phyloP scores from a whole-genome alignment of 805 yeast species.

The Alloascoidea hylecoeti region DNA sequence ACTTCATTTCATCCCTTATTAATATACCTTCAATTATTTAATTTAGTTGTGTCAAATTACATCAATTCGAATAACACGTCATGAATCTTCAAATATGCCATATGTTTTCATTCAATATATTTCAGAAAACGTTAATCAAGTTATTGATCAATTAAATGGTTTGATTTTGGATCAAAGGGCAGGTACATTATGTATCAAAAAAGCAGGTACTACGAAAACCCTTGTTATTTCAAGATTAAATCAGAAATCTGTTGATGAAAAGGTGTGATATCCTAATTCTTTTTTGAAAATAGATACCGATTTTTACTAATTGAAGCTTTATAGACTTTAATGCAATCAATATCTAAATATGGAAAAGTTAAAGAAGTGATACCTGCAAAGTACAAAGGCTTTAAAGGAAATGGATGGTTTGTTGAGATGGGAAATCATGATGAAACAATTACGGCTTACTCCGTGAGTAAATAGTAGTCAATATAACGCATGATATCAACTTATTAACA shows the following conservation, averaged over 20 bases:
- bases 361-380: slow-evolving; percentile 36
- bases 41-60: slow-evolving; percentile 52
- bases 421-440: slow-evolving; percentile 81
- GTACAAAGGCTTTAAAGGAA: slow-evolving; percentile 8
- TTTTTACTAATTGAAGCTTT: slow-evolving; percentile 10
- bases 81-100: slow-evolving; percentile 60
- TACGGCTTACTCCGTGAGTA: slow-evolving; percentile 50
- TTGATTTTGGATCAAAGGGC: slow-evolving; percentile 57
- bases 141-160: slow-evolving; percentile 57
- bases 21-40: slow-evolving; percentile 1
- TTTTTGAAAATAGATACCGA: neutral
- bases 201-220: slow-evolving; percentile 85
- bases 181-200: slow-evolving; percentile 80
- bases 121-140: slow-evolving; percentile 55
- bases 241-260: slow-evolving; percentile 10
- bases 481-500: neutral
- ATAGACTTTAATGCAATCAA: slow-evolving; percentile 18
- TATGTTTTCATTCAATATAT: slow-evolving; percentile 87
- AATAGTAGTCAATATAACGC: neutral
- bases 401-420: slow-evolving; percentile 64
- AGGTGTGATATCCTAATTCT: slow-evolving; percentile 5
- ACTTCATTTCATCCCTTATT: neutral
- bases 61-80: slow-evolving; percentile 72
- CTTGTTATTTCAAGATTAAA: slow-evolving; percentile 34
- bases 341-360: slow-evolving; percentile 55